Evolutionary conservation across 1,284 basidiomycete genomes (phyloP).

Genomic region (Entoloma clypeatum): DNA sequence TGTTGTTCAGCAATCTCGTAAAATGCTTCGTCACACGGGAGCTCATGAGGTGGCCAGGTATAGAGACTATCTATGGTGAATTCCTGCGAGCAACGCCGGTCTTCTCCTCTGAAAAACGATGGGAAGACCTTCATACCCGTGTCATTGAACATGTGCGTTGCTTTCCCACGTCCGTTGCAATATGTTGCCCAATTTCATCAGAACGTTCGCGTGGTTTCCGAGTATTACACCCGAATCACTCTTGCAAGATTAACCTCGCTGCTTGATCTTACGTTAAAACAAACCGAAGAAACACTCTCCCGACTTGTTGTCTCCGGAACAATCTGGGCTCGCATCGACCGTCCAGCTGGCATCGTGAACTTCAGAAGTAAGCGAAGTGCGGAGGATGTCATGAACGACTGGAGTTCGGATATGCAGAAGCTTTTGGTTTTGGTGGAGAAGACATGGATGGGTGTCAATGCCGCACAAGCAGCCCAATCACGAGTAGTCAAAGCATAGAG

Average conservation of each 20-base stretch:
- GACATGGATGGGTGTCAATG: conserved; percentile 89
- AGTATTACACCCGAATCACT: conserved; percentile 95
- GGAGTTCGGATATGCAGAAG: conserved; percentile 95
- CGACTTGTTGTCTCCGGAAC: conserved; percentile 89
- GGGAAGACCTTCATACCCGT: conserved; percentile 94
- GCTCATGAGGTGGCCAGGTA: conserved; percentile 98
- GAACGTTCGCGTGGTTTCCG: conserved; percentile 94
- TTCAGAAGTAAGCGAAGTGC: conserved; percentile 78
- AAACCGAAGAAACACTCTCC: conserved; percentile 87
- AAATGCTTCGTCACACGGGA: conserved; percentile 97
- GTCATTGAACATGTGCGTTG: conserved; percentile 92
- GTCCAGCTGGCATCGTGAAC: conserved; percentile 85
- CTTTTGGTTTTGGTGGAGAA: conserved; percentile 79
- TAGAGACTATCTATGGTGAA: conserved; percentile 85
- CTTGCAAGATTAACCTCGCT: conserved; percentile 80
- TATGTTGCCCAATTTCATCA: conserved; percentile 29
- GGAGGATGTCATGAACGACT: conserved; percentile 93
- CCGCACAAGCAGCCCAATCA: conserved; percentile 77
- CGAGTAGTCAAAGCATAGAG: conserved; percentile 48
- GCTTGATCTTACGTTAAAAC: conserved; percentile 78
- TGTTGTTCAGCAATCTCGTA: conserved; percentile 71
- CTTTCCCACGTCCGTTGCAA: conserved; percentile 4
- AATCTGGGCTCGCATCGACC: conserved; percentile 92
- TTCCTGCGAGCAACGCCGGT: conserved; percentile 79
- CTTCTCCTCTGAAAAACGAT: conserved; percentile 78